Evolutionary conservation across 805 yeast genomes (phyloP), one percentile per base, ranked within the genome.

Genomic region (Yarrowia divulgata): DNA sequence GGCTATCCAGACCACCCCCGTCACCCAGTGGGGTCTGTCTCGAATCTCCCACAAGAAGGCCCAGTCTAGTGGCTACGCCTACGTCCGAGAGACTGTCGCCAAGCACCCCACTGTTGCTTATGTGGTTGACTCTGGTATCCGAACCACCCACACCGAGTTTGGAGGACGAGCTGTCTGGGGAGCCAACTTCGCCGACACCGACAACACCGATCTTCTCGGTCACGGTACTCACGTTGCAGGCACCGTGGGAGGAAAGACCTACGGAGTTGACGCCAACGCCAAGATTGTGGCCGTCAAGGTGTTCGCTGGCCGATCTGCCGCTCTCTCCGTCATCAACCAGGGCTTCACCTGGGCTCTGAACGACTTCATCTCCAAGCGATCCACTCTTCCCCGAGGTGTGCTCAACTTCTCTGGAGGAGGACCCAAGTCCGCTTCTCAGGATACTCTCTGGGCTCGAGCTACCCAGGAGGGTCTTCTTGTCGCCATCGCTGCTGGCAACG

Each of bases 141-240:
- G 88, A 73, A 83, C 87, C 64, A 81, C 84, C 23, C 97, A 93
- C 78, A 83, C 81, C 37, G 95, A 92, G 75, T 93, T 93, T 75
- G 89, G 81, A 10, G 93, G 93, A 57, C 87, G 97, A 81, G 97
- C 97, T 54, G 77, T 77, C 48, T 91, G 97, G 97, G 97, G 97
- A 74, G 84, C 88, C 64, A 91, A 96, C 70, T 83, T 91, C 73
- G 97, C 96, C 73, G 74, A 79, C 67, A 88, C 88, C 75, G 91
- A 87, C 74, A 84, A 84, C 67, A 91, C 88, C 73, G 97, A 93
- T 78, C 95, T 92, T 64, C 90, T 91, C 75, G 98, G 97, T 67
- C 98, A 93, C 80, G 98, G 98, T 76, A 91, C 97, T 60, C 98
- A 93, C 77, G 91, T 96, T 82, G 97, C 97, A 18, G 98, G 97